Conservation (phyloP, 768 basidiomycete species). For the Leucosporidium yakuticum region DNA sequence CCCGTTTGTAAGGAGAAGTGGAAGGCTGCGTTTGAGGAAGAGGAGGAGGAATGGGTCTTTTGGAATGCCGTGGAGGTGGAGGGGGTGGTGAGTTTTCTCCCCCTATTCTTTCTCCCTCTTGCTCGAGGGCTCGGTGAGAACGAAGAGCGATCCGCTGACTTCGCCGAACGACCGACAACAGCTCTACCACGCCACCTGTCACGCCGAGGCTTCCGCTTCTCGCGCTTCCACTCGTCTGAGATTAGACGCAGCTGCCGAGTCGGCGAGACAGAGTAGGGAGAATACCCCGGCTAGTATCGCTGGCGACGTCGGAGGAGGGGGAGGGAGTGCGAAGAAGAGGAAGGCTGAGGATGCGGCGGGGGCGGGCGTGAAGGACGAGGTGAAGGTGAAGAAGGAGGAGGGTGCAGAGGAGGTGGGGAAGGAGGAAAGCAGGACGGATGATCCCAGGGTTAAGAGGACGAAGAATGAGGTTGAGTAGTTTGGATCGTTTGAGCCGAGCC, state of each 20-base stretch:
- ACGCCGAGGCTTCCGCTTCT: constrained; percentile 21
- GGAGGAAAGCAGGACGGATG: too few relatives aligned
- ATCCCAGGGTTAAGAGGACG: too few relatives aligned
- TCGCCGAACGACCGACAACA: neutral
- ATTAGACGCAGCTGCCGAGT: neutral
- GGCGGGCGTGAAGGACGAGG: neutral
- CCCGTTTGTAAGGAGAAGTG: constrained; percentile 93
- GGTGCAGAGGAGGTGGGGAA: neutral
- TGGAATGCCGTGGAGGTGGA: constrained; percentile 79
- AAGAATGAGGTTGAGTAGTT: too few relatives aligned
- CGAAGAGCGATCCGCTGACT: too few relatives aligned
- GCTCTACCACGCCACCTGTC: constrained; percentile 35
- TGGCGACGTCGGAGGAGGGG: neutral
- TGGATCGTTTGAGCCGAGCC: too few relatives aligned
- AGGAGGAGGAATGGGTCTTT: constrained; percentile 99
- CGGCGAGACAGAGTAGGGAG: neutral
- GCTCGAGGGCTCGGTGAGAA: too few relatives aligned
- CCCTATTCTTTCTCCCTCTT: neutral
- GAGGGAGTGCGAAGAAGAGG: neutral
- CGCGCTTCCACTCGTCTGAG: neutral
- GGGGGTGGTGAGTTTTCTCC: constrained; percentile 45
- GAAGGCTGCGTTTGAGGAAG: constrained; percentile 85
- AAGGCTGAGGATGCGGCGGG: neutral
- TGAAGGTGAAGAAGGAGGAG: neutral
- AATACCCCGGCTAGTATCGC: neutral